Conservation (phyloP, 2,329 filamentous ascomycete species). For the Colletotrichum costaricense region DNA sequence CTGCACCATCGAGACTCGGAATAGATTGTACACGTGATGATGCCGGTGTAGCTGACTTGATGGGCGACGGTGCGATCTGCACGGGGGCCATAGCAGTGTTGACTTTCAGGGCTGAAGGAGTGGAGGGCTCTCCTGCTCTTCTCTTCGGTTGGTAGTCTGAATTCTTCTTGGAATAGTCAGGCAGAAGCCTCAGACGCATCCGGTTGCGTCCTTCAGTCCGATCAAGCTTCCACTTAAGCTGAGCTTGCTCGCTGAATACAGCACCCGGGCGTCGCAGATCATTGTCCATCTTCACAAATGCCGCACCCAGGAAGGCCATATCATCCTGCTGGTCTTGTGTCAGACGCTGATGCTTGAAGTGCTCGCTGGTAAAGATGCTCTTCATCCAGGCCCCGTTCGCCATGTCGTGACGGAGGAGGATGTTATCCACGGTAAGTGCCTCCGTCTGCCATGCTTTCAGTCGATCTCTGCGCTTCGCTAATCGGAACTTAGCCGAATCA, state of each 20-base stretch:
- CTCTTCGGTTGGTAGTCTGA: slow-evolving; percentile 89
- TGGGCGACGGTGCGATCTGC: slow-evolving; percentile 31
- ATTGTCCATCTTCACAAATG: slow-evolving; percentile 82
- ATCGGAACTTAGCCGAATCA: slow-evolving; percentile 77
- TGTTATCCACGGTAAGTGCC: slow-evolving; percentile 74
- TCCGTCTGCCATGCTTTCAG: slow-evolving; percentile 84
- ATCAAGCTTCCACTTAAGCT: slow-evolving; percentile 89
- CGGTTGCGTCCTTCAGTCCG: slow-evolving; percentile 95
- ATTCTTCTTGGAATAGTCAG: slow-evolving; percentile 76
- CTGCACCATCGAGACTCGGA: slow-evolving; percentile 32
- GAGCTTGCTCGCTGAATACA: slow-evolving; percentile 75
- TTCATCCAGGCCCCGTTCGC: slow-evolving; percentile 93
- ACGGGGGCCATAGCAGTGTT: slow-evolving; percentile 36
- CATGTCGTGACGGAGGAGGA: slow-evolving; percentile 84
- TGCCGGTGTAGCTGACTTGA: slow-evolving; percentile 40
- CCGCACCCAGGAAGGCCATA: slow-evolving; percentile 78
- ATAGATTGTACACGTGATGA: slow-evolving; percentile 38
- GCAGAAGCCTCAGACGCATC: slow-evolving; percentile 89
- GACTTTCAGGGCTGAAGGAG: slow-evolving; percentile 32
- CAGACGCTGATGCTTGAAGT: slow-evolving; percentile 88
- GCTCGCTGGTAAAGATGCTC: slow-evolving; percentile 93
- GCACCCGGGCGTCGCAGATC: slow-evolving; percentile 84
- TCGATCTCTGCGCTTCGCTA: slow-evolving; percentile 83
- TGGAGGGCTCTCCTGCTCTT: slow-evolving; percentile 51
- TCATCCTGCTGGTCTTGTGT: slow-evolving; percentile 96